A percentile compares a stretch with the other conserved stretches of the same genome.
Evolutionary conservation across 805 yeast species (phyloP).

Genomic region (Ogataea methanolica): DNA sequence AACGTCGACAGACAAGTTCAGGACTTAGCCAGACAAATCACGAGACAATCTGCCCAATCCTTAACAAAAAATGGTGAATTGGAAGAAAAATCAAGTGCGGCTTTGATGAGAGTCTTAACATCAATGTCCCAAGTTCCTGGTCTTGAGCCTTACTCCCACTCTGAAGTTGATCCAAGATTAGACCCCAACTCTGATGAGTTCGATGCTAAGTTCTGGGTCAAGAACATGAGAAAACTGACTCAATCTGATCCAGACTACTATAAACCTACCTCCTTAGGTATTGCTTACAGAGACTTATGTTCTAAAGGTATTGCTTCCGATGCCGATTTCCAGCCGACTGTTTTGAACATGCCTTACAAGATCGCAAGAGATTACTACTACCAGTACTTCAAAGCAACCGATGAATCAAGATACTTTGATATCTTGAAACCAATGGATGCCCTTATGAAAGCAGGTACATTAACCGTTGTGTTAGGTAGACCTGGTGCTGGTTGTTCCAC

Average conservation of each 20-base stretch:
- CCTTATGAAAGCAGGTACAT: constrained; percentile 53
- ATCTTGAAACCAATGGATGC: constrained; percentile 68
- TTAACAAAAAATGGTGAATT: too few species aligned
- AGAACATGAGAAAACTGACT: constrained; percentile 51
- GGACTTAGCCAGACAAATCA: constrained; percentile 40
- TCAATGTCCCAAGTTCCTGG: constrained; percentile 54
- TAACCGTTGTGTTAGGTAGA: constrained; percentile 70
- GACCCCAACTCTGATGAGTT: constrained; percentile 59
- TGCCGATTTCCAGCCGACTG: constrained; percentile 61
- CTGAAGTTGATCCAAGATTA: constrained; percentile 35
- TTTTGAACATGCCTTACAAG: constrained; percentile 39
- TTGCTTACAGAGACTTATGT: constrained; percentile 53
- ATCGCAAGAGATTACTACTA: constrained; percentile 25
- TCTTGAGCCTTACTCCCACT: constrained; percentile 30
- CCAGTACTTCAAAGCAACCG: constrained; percentile 24
- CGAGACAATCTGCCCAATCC: too few species aligned
- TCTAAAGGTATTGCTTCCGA: constrained; percentile 66
- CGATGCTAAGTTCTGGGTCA: constrained; percentile 62
- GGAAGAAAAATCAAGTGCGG: constrained; percentile 6
- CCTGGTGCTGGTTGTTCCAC: constrained; percentile 81
- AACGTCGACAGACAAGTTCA: too few species aligned
- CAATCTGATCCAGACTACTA: constrained; percentile 57
- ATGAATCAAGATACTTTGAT: constrained; percentile 36
- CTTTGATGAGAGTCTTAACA: constrained; percentile 34
- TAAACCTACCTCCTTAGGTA: constrained; percentile 55